phyloP scores from a whole-genome alignment of 139 green algal genomes.

The Chlorella ohadii region DNA sequence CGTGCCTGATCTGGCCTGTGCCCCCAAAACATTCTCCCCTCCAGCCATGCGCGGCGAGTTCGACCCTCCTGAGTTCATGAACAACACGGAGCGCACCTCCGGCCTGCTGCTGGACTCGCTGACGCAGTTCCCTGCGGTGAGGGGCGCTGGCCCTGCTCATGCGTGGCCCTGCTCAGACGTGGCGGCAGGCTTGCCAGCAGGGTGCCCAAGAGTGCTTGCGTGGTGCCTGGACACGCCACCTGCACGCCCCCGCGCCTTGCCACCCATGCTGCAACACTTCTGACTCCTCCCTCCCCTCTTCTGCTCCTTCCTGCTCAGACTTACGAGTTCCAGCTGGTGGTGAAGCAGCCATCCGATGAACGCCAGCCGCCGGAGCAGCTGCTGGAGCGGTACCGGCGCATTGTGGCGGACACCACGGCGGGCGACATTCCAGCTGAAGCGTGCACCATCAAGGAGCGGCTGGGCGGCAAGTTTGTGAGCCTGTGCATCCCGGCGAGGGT shows the following conservation, averaged over 20 bases:
- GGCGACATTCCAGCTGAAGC: neutral
- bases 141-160: too few species aligned
- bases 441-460: conserved; percentile 48
- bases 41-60: conserved; percentile 71
- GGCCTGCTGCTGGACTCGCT: conserved; percentile 64
- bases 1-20: too few species aligned
- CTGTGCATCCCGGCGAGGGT: conserved; percentile 46
- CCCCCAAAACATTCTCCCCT: too few species aligned
- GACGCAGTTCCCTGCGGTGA: conserved; percentile 53
- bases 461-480: conserved; percentile 64
- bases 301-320: too few species aligned
- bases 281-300: too few species aligned
- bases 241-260: too few species aligned
- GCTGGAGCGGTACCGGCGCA: conserved; percentile 14
- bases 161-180: too few species aligned
- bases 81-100: conserved; percentile 56
- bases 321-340: conserved; percentile 66
- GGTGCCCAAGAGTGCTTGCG: too few species aligned
- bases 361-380: neutral
- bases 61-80: conserved; percentile 42
- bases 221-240: too few species aligned
- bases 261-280: too few species aligned
- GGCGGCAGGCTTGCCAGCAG: too few species aligned
- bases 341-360: neutral
- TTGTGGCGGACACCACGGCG: conserved; percentile 19